These are phyloP conservation scores for Aspergillus terreus DNA, from an alignment of 2,329 filamentous ascomycete species.

Conservation along the genomic window DNA sequence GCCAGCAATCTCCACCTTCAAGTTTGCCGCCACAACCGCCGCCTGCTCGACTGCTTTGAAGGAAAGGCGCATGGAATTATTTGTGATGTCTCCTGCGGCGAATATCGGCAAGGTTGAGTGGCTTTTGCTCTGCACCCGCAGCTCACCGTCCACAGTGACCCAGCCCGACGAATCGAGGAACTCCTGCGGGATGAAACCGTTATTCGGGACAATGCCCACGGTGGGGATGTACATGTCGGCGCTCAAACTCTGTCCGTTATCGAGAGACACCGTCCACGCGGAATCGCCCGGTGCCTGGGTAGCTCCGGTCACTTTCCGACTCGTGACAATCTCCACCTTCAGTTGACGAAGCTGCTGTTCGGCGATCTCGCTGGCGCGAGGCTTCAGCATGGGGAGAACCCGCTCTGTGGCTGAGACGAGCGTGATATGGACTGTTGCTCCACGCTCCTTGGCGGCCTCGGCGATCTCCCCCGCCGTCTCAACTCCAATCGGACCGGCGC, in stretches of 20 bases:
- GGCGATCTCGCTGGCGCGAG: conserved; percentile 36
- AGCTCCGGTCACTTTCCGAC: conserved; percentile 22
- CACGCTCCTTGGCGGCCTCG: conserved; percentile 28
- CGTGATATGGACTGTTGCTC: conserved; percentile 40
- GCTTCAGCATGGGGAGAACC: conserved; percentile 26
- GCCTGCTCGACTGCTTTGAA: conserved; percentile 27
- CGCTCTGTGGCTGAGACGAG: conserved; percentile 29
- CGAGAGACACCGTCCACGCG: conserved; percentile 41
- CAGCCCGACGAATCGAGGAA: conserved; percentile 46
- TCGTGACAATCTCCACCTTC: conserved; percentile 45
- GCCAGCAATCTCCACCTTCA: conserved; percentile 24
- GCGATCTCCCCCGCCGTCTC: conserved; percentile 50
- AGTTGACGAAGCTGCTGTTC: conserved; percentile 45
- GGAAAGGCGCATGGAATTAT: conserved; percentile 21
- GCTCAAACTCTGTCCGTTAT: conserved; percentile 45
- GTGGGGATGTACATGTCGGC: conserved; percentile 54
- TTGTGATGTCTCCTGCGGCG: conserved; percentile 31
- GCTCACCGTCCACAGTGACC: conserved; percentile 44
- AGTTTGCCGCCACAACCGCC: conserved; percentile 21
- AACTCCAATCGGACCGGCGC: conserved; percentile 48
- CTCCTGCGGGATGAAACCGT: conserved; percentile 46
- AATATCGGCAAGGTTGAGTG: conserved; percentile 18
- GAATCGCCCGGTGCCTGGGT: conserved; percentile 30
- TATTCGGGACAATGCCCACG: conserved; percentile 51
- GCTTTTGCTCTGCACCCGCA: conserved; percentile 17